phyloP scores from a whole-genome alignment of 148 eudicot genomes.

The Rhododendron henanense region DNA sequence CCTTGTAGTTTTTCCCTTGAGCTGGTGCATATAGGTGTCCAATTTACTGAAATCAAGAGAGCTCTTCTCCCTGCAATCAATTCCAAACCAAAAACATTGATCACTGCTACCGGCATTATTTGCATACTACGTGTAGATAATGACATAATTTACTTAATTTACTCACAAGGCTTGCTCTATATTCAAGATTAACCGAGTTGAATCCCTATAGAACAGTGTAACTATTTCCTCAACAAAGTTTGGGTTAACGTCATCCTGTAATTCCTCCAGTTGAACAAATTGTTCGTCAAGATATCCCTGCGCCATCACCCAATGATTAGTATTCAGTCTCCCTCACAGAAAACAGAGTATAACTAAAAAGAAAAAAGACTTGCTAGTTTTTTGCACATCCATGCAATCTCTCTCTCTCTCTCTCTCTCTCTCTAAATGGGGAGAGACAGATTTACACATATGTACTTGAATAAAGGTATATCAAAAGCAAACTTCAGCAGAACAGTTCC shows the following conservation, averaged over 20 bases:
- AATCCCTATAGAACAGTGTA: conserved; percentile 76
- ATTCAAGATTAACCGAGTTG: conserved; percentile 58
- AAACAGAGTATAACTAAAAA: not conserved
- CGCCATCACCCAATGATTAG: not conserved
- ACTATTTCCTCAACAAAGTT: conserved; percentile 91
- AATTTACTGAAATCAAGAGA: conserved; percentile 70
- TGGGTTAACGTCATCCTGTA: conserved; percentile 89
- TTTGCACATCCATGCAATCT: not conserved
- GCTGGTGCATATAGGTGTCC: conserved; percentile 82
- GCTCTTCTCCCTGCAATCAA: conserved; percentile 53
- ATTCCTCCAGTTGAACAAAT: conserved; percentile 85
- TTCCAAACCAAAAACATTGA: not conserved
- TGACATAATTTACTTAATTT: not conserved
- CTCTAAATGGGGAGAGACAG: not conserved
- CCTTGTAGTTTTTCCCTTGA: conserved; percentile 95
- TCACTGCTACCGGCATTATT: not conserved
- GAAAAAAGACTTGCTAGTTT: not conserved
- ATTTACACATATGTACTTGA: not conserved
- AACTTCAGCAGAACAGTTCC: not conserved
- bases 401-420: not conserved
- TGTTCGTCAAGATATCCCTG: conserved; percentile 93
- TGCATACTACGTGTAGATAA: not conserved
- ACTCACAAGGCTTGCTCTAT: conserved; percentile 87
- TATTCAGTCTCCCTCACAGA: not conserved
- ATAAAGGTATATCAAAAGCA: not conserved